Conservation (phyloP, 768 basidiomycete species). For the Termitomyces sp. region DNA sequence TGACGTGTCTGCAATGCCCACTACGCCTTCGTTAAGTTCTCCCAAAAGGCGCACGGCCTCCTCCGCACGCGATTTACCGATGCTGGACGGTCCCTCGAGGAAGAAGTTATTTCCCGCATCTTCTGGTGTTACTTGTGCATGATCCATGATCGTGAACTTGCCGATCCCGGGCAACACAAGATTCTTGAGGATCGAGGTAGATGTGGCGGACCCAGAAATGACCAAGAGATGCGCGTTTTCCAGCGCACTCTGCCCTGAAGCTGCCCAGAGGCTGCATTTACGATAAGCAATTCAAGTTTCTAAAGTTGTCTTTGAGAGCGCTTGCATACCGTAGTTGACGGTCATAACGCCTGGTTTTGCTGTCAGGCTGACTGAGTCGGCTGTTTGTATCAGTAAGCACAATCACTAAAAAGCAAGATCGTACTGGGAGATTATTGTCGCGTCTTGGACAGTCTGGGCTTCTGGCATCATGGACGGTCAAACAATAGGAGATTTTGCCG, state of each 20-base stretch:
- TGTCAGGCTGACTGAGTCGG: constrained; percentile 63
- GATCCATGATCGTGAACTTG: constrained; percentile 90
- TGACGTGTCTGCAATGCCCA: constrained; percentile 59
- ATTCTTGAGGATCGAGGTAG: constrained; percentile 91
- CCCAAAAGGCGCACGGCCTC: constrained; percentile 73
- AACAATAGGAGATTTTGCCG: background rate
- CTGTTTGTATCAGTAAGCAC: background rate
- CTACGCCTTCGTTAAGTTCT: constrained; percentile 88
- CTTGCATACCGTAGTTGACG: constrained; percentile 79
- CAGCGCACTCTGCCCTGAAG: constrained; percentile 85
- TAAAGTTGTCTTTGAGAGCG: background rate
- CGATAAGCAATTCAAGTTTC: background rate
- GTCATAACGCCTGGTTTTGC: constrained; percentile 89
- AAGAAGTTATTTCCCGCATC: constrained; percentile 99
- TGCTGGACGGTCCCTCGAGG: constrained; percentile 66
- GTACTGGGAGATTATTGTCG: background rate
- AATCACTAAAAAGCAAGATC: background rate
- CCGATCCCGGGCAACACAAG: constrained; percentile 95
- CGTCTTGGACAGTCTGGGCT: background rate
- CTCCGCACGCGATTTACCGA: constrained; percentile 75
- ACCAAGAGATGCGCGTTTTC: constrained; percentile 82
- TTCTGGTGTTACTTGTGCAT: constrained; percentile 50
- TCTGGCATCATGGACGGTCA: background rate
- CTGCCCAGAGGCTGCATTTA: constrained; percentile 80
- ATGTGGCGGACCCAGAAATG: constrained; percentile 76